Percentiles rank a stretch among this genome's conserved stretches.
Evolutionary conservation across 106 monocot species (phyloP).

Genomic region (Vanilla planifolia): DNA sequence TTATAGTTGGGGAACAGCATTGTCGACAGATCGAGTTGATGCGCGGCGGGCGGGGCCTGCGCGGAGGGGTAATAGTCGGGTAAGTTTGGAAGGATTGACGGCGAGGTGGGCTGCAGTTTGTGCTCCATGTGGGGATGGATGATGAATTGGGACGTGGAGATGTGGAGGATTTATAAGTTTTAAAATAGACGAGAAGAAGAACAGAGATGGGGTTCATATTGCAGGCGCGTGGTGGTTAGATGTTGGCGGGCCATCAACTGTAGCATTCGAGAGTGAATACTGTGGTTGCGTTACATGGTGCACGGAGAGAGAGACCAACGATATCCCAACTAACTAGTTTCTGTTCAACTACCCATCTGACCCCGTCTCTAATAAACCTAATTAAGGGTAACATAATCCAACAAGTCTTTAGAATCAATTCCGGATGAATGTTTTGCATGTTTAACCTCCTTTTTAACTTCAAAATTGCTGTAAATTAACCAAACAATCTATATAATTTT

Average conservation of each 20-base stretch:
- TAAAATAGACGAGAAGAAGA: not conserved
- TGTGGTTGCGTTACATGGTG: no score
- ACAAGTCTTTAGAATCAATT: no score
- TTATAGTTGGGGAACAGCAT: conserved; percentile 4
- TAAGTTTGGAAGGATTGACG: not conserved
- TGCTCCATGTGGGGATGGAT: not conserved
- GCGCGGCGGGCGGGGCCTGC: not conserved
- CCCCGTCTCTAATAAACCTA: no score
- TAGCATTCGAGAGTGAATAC: not conserved
- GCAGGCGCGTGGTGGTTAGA: not conserved
- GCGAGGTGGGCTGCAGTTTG: not conserved
- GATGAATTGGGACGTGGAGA: not conserved
- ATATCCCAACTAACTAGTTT: conserved; percentile 4
- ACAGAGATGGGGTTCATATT: conserved; percentile 5
- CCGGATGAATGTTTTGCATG: no score
- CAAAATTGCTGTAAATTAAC: no score
- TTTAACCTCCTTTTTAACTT: no score
- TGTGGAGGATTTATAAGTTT: not conserved
- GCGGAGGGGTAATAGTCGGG: not conserved
- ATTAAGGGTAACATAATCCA: no score
- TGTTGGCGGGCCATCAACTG: not conserved
- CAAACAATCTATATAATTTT: no score
- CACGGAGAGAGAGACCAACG: not conserved
- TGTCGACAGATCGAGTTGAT: conserved; percentile 6
- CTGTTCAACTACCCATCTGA: conserved; percentile 3